Evolutionary conservation across 805 yeast species (phyloP), one percentile per base, ranked within the genome.

Genomic region (Torulaspora quercuum): DNA sequence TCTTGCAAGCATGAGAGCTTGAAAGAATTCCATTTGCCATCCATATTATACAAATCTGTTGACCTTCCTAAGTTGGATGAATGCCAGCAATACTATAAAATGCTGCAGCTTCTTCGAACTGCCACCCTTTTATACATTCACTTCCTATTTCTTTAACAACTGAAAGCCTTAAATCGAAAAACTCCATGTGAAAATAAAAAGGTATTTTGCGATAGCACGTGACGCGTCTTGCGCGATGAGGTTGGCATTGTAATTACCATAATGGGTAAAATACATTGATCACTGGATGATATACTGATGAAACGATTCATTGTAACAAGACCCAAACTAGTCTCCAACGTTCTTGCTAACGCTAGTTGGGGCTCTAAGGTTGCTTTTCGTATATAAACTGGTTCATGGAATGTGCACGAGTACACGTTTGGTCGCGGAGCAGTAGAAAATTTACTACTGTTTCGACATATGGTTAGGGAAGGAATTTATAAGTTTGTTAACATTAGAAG

Each of bases 381-480:
- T n/a, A n/a, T n/a, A n/a, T n/a, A n/a, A n/a, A n/a, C n/a, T n/a
- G n/a, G n/a, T n/a, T n/a, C n/a, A n/a, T n/a, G n/a, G n/a, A n/a
- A n/a, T n/a, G n/a, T n/a, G n/a, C n/a, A n/a, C n/a, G n/a, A n/a
- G n/a, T n/a, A n/a, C n/a, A n/a, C n/a, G n/a, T n/a, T n/a, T n/a
- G n/a, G n/a, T n/a, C n/a, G n/a, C 24, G 11, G 17, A 15, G 27
- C 15, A 23, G n/a, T 8, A 25, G 7, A 13, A 25, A 13, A 20
- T 20, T 4, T 9, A 17, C 8, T 13, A 9, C 6, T 26, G 6
- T 13, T 20, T 20, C 6, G 13, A n/a, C 10, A 29, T 32, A 14
- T 21, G 22, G 25, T 29, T 10, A 27, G 22, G 10, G 13, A 28
- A 7, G 29, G 51, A 25, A 46, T 59, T n/a, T 59, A 51, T 39